Conservation (phyloP, 768 basidiomycete species). For the Pleurotus citrinopileatus region DNA sequence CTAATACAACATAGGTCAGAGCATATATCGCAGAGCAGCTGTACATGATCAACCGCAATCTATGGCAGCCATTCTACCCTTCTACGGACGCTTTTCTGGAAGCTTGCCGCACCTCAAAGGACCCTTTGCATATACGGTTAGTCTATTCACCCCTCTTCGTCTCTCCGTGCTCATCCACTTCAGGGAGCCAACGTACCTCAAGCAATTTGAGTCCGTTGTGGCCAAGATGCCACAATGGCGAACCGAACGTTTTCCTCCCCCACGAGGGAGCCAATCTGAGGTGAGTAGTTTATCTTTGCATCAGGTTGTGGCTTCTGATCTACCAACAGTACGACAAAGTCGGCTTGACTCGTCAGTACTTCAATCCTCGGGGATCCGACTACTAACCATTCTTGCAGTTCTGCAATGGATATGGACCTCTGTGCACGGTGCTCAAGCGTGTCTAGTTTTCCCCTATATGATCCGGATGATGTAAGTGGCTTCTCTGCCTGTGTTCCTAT, state of each 20-base stretch:
- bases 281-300: constrained; percentile 27
- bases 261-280: constrained; percentile 81
- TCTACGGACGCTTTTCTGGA: constrained; percentile 49
- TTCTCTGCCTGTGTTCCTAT: constrained; percentile 6
- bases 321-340: constrained; percentile 76
- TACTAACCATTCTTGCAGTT: constrained; percentile 39
- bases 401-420: constrained; percentile 79
- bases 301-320: constrained; percentile 11
- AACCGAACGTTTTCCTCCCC: constrained; percentile 77
- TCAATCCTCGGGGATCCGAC: constrained; percentile 3
- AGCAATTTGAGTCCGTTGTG: constrained; percentile 55
- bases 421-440: constrained; percentile 72
- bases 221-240: constrained; percentile 65
- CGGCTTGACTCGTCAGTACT: constrained; percentile 68
- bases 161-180: constrained; percentile 3
- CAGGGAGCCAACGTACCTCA: constrained; percentile 56
- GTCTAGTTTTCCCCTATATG: constrained; percentile 73
- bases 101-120: constrained; percentile 48
- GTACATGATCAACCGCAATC: constrained; percentile 49
- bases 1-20: constrained; percentile 48
- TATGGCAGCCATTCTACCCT: constrained; percentile 69
- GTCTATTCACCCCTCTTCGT: constrained; percentile 10
- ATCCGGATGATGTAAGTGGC: constrained; percentile 69
- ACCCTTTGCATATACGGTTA: constrained; percentile 65
- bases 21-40: constrained; percentile 66